phyloP scores from a whole-genome alignment of 1,284 basidiomycete genomes.

The Boletus smithii region DNA sequence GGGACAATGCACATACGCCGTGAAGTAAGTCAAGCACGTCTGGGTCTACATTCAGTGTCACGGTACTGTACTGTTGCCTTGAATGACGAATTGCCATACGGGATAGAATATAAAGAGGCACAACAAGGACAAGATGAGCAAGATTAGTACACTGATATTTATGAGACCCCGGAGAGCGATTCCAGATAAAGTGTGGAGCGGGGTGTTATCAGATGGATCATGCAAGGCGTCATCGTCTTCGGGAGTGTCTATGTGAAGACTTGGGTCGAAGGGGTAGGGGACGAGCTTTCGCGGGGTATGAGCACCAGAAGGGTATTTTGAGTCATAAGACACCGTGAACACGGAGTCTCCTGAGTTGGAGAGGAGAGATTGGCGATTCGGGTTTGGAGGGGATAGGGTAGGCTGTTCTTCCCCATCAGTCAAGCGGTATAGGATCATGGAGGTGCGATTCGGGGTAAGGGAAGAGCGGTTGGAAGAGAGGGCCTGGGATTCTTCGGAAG shows the following conservation, averaged over 20 bases:
- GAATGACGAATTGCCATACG: conserved; percentile 43
- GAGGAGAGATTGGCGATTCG: conserved; percentile 40
- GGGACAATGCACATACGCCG: conserved; percentile 9
- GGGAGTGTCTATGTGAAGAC: conserved; percentile 51
- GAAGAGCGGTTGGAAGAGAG: conserved; percentile 27
- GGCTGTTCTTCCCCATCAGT: conserved; percentile 42
- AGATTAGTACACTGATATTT: conserved; percentile 54
- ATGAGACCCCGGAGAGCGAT: conserved; percentile 53
- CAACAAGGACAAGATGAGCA: conserved; percentile 49
- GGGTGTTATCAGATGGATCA: conserved; percentile 43
- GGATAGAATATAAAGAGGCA: conserved; percentile 79
- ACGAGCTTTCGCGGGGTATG: conserved; percentile 46
- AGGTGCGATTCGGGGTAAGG: conserved; percentile 38
- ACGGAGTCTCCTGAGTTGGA: conserved; percentile 50
- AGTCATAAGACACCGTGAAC: conserved; percentile 53
- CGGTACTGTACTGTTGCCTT: conserved; percentile 1
- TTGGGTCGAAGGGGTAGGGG: conserved; percentile 67
- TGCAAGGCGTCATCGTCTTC: conserved; percentile 68
- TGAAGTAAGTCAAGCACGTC: neutral
- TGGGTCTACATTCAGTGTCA: conserved; percentile 5
- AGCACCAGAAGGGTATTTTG: conserved; percentile 57
- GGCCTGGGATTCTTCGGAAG: conserved; percentile 48
- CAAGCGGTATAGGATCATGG: conserved; percentile 67
- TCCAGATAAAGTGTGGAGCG: conserved; percentile 16
- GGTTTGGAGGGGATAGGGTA: conserved; percentile 17